Conservation (phyloP, 148 eudicot genomes). For the Fallopia convolvulus region DNA sequence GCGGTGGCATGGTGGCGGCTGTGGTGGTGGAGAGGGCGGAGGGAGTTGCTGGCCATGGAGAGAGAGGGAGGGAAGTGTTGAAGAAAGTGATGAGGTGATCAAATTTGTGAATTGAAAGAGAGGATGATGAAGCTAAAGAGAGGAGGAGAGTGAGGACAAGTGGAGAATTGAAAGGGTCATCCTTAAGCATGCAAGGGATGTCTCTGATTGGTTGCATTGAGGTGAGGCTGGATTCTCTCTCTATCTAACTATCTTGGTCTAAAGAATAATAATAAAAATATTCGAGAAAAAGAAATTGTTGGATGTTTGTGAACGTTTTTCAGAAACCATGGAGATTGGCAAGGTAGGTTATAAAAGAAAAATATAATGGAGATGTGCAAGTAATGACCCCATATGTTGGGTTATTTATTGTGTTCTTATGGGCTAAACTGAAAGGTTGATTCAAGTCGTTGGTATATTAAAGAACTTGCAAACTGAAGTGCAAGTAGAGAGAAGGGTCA, state of each 20-base stretch:
- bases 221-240: slow-evolving; percentile 56
- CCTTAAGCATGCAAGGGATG: slow-evolving; percentile 22
- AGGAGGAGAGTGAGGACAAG: slow-evolving; percentile 19
- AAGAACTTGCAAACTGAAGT: no score
- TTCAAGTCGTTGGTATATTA: no score
- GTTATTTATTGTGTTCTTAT: background rate
- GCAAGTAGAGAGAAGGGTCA: no score
- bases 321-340: no score
- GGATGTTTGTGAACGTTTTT: no score
- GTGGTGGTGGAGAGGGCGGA: slow-evolving; percentile 42
- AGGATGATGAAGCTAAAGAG: slow-evolving; percentile 11
- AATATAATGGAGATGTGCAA: background rate
- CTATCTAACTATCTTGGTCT: background rate
- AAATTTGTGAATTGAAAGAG: background rate
- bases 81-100: background rate
- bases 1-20: slow-evolving; percentile 25
- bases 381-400: background rate
- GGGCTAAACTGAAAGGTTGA: no score
- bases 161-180: slow-evolving; percentile 23
- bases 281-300: background rate
- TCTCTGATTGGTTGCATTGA: slow-evolving; percentile 43
- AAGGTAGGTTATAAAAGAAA: no score
- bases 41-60: slow-evolving; percentile 60
- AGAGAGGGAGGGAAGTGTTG: background rate
- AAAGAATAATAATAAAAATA: background rate